These are phyloP conservation scores for Penicillium sp. DNA, from an alignment of 2,329 filamentous ascomycete genomes.

Conservation along the genomic window DNA sequence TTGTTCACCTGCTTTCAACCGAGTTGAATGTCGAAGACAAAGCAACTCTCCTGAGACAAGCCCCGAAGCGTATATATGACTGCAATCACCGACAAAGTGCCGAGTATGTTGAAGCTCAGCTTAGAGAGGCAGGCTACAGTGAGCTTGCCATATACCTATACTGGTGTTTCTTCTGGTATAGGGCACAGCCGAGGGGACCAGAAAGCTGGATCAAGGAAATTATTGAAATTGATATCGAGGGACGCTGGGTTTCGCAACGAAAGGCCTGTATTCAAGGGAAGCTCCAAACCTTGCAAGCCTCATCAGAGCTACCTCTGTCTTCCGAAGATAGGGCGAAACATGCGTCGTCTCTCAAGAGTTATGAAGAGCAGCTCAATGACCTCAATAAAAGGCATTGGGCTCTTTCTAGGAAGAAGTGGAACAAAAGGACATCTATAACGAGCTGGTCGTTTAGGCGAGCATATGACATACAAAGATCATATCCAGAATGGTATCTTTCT, in stretches of 20 bases:
- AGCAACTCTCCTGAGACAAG: neutral
- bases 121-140: neutral
- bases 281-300: neutral
- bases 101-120: neutral
- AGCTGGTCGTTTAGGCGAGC: neutral
- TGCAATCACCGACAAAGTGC: neutral
- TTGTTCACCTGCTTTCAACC: neutral
- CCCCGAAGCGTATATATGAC: neutral
- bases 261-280: neutral
- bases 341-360: neutral
- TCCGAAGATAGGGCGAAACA: neutral
- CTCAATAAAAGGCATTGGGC: neutral
- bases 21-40: neutral
- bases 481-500: neutral
- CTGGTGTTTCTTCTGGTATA: neutral
- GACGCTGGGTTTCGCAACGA: neutral
- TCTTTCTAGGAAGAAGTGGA: neutral
- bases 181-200: neutral
- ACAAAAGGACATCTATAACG: neutral
- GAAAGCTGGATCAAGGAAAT: neutral
- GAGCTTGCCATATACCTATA: neutral
- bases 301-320: neutral
- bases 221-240: neutral
- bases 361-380: neutral
- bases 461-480: neutral